phyloP scores from a whole-genome alignment of 768 basidiomycete genomes.

The Tubosaeta sp. region DNA sequence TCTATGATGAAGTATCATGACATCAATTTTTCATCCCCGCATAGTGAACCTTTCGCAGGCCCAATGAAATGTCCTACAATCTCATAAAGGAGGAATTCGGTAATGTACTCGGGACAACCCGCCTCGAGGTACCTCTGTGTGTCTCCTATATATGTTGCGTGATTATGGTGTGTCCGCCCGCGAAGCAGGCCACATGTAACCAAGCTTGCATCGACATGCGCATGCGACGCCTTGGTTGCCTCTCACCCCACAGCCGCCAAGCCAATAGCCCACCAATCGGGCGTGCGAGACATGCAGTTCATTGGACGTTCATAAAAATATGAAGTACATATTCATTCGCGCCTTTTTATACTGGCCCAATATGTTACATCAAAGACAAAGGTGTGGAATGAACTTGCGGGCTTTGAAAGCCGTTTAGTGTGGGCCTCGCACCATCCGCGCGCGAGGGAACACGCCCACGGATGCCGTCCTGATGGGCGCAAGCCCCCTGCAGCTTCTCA shows the following conservation, averaged over 20 bases:
- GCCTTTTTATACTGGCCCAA: background rate
- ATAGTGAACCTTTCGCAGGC: background rate
- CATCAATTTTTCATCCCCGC: slow-evolving; percentile 1
- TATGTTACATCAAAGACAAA: background rate
- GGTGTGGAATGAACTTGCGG: slow-evolving; percentile 13
- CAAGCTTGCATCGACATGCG: slow-evolving; percentile 8
- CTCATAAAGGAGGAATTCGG: background rate
- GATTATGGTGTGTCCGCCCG: background rate
- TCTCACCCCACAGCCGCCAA: slow-evolving; percentile 13
- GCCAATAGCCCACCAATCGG: background rate
- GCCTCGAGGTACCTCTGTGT: background rate
- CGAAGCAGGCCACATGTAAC: background rate
- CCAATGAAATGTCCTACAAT: background rate
- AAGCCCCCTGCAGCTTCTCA: slow-evolving; percentile 7
- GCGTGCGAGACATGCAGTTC: background rate
- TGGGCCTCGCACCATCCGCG: slow-evolving; percentile 17
- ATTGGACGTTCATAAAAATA: background rate
- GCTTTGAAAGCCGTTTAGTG: slow-evolving; percentile 9
- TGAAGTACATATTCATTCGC: background rate
- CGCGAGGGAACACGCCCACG: slow-evolving; percentile 16
- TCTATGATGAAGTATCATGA: slow-evolving; percentile 6
- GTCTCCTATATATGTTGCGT: background rate
- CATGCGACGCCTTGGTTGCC: slow-evolving; percentile 10
- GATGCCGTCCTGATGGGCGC: slow-evolving; percentile 9
- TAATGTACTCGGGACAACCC: background rate